Evolutionary conservation across 176 grass and related monocot genomes (phyloP).

Genomic region (Rhynchospora pubera): DNA sequence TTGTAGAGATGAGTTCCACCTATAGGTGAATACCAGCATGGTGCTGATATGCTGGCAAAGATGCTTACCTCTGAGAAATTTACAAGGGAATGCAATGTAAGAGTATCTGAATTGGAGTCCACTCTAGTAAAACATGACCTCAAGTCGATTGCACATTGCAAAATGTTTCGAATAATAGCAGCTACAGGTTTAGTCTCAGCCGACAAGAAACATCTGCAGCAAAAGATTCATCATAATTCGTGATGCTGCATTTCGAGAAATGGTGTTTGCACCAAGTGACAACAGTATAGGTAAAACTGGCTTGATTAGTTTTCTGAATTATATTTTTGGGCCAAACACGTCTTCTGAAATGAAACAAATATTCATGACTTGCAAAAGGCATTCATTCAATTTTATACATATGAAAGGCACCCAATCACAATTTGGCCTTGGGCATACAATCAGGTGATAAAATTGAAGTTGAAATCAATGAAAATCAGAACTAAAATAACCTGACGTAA

Average conservation of each 20-base stretch:
- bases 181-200: slow-evolving; percentile 66
- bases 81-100: slow-evolving; percentile 42
- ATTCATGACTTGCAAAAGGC: not conserved
- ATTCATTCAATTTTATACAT: not conserved
- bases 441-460: not conserved
- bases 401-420: not conserved
- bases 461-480: not conserved
- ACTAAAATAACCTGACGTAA: no score
- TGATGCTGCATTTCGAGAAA: not conserved
- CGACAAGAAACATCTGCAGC: slow-evolving; percentile 85
- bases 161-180: slow-evolving; percentile 72
- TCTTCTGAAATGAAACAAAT: not conserved
- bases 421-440: not conserved
- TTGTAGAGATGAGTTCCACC: not conserved
- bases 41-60: not conserved
- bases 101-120: slow-evolving; percentile 30
- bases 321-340: not conserved
- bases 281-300: not conserved
- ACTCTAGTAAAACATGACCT: slow-evolving; percentile 45
- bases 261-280: not conserved
- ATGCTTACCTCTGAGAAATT: slow-evolving; percentile 70
- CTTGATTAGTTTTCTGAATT: not conserved
- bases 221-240: not conserved
- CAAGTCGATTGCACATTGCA: slow-evolving; percentile 70
- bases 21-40: not conserved